Base-by-base conservation (phyloP, 2,329 filamentous ascomycete genomes). In the Byssochlamys sp. region DNA sequence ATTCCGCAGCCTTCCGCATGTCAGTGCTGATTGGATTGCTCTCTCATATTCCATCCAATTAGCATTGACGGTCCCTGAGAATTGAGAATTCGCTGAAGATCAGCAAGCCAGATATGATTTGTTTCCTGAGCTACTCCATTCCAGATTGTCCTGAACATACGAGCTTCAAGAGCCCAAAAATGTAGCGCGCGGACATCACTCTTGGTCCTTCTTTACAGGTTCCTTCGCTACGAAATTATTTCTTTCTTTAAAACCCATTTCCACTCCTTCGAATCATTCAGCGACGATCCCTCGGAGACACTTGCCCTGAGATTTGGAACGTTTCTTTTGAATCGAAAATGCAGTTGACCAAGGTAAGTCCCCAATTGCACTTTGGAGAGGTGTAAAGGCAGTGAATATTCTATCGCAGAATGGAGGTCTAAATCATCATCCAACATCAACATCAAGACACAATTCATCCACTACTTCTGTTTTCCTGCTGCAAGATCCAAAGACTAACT, bases 311-410 rank as follows among this genome's bases (percentile, higher is more conserved):
- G 19, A 19, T 24, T 45, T 9, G n/a, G 6, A 19, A 19, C 19
- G 19, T 19, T 19, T 19, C 19, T 19, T 19, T 19, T 19, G 19
- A 45, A 45, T 7, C 14, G 39, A 61, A 54, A 28, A 61, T 62
- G 61, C 54, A 57, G 55, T 57, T 60, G 56, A 57, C 58, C 28
- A 60, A 55, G 45, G 60, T 63, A 33, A 59, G 59, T 50, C 14
- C n/a, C 5, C 5, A 24, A 27, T 26, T 51, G 24, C 24, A 27
- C 27, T 26, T 26, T 51, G 4, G 24, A 26, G 5, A 24, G 25
- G 25, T n/a, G 12, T 51, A 27, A 51, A 26, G 12, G 10, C 27
- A 9, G 7, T 28, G 14, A 28, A 51, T 28, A 14, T 51, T 12
- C 27, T 51, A 51, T 51, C 49, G 6, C 5, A 12, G 12, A 51